A percentile compares a stretch with the other conserved stretches of the same genome.
These are phyloP conservation scores for Fusarium sp. DNA, from an alignment of 2,329 filamentous ascomycete genomes.

Conservation along the genomic window DNA sequence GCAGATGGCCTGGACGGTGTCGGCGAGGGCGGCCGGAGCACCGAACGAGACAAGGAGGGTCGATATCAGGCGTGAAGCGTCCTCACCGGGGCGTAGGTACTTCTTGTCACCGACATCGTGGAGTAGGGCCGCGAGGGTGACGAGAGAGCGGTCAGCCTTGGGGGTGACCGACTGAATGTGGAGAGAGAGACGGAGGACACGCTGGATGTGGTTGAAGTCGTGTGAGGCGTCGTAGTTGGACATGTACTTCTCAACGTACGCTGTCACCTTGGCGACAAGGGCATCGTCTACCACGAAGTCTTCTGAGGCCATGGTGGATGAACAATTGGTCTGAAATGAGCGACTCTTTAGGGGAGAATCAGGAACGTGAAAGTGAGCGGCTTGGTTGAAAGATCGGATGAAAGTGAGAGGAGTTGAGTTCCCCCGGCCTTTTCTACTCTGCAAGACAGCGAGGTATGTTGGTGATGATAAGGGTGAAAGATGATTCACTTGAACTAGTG, in stretches of 20 bases:
- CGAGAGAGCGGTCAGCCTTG: conserved; percentile 55
- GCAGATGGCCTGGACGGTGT: conserved; percentile 77
- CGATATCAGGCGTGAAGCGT: conserved; percentile 66
- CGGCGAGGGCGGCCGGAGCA: conserved; percentile 68
- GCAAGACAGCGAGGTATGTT: background rate
- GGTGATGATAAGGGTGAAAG: background rate
- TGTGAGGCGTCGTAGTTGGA: conserved; percentile 85
- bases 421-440: background rate
- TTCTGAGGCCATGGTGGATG: conserved; percentile 38
- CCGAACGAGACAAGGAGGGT: conserved; percentile 68
- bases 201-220: conserved; percentile 86
- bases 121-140: conserved; percentile 80
- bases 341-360: background rate
- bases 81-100: conserved; percentile 72
- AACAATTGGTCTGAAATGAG: background rate
- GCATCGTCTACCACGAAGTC: conserved; percentile 50
- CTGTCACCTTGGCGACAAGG: conserved; percentile 67
- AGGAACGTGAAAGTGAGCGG: background rate
- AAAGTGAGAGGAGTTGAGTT: background rate
- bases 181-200: conserved; percentile 80
- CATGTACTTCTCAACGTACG: conserved; percentile 79
- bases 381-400: background rate
- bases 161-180: conserved; percentile 69
- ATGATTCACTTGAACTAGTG: conserved; percentile 17
- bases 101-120: conserved; percentile 93